A percentile compares a stretch with the other conserved stretches of the same genome.
These are phyloP conservation scores for Diplocarpon rosae DNA, from an alignment of 2,329 filamentous ascomycete species.

Conservation along the genomic window DNA sequence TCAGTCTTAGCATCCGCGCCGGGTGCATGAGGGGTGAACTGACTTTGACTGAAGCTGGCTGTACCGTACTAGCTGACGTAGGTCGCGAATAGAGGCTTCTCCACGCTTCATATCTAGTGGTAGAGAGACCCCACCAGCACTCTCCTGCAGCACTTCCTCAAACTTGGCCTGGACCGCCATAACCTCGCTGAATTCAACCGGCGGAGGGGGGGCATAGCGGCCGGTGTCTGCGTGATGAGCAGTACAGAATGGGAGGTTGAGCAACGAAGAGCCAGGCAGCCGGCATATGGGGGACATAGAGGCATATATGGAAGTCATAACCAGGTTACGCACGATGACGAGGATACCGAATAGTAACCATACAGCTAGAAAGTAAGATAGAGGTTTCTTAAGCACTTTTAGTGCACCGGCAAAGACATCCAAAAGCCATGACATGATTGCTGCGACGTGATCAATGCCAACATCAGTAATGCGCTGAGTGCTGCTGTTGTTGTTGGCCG, in stretches of 20 bases:
- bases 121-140: slow-evolving; percentile 52
- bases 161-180: slow-evolving; percentile 67
- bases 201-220: slow-evolving; percentile 18
- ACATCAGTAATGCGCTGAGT: slow-evolving; percentile 17
- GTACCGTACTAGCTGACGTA: slow-evolving; percentile 60
- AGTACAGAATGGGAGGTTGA: slow-evolving; percentile 56
- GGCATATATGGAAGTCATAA: slow-evolving; percentile 47
- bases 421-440: slow-evolving; percentile 35
- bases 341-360: slow-evolving; percentile 49
- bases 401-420: slow-evolving; percentile 49
- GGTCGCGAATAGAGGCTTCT: slow-evolving; percentile 62
- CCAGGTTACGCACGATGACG: slow-evolving; percentile 49
- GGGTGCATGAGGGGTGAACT: slow-evolving; percentile 5
- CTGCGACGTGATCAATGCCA: slow-evolving; percentile 12
- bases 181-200: slow-evolving; percentile 58
- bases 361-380: slow-evolving; percentile 49
- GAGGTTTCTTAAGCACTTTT: slow-evolving; percentile 49
- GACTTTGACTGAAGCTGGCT: slow-evolving; percentile 50
- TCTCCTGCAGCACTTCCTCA: slow-evolving; percentile 61
- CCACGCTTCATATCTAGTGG: slow-evolving; percentile 72
- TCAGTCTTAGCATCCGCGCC: neutral
- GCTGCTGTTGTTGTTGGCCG: neutral
- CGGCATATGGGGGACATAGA: slow-evolving; percentile 60
- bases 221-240: slow-evolving; percentile 14
- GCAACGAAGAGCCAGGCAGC: slow-evolving; percentile 50